Evolutionary conservation across 441 rosid genomes (phyloP), one percentile per base, ranked within the genome.

Genomic region (Corymbia calophylla): DNA sequence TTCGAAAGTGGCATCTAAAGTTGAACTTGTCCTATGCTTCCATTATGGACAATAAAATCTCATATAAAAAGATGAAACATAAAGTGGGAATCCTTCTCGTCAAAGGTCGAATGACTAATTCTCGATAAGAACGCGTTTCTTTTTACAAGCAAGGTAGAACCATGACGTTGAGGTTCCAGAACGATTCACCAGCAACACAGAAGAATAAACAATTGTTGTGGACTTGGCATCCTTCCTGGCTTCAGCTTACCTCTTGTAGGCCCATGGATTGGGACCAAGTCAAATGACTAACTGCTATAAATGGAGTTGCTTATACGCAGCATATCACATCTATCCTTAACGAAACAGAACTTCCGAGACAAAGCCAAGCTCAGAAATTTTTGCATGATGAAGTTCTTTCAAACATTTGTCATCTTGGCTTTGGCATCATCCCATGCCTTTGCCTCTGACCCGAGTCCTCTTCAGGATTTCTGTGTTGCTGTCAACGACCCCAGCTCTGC

Each of bases 391-490:
- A 64, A 64, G 73, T n/a, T 64, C 73, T 17, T n/a, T n/a, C 73
- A 1, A n/a, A n/a, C 73, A n/a, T 64, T 64, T n/a, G 35, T 64
- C 73, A 18, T n/a, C 73, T 64, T 64, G 73, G 73, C 73, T 64
- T 64, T 64, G 73, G 73, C 73, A 64, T 64, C 73, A 64, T 86
- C 10, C 77, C 86, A 68, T 68, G 86, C 88, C 48, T 82, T 88
- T 48, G 91, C 89, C 16, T 90, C 49, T 32, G 89, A 60, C 32
- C 68, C 68, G 32, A 60, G 68, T 60, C 68, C 68, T 60, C 68
- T 60, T 60, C 68, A 60, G 68, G 68, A 60, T 55, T 90, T 90
- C 44, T 88, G 89, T 27, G 89, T 90, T 6, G 89, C 89, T 5
- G 88, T 64, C 70, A n/a, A 86, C 27, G 55, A 84, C 56, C n/a